Conservation (phyloP, 352 stramenopile species). For the Blastocystis sp. region DNA sequence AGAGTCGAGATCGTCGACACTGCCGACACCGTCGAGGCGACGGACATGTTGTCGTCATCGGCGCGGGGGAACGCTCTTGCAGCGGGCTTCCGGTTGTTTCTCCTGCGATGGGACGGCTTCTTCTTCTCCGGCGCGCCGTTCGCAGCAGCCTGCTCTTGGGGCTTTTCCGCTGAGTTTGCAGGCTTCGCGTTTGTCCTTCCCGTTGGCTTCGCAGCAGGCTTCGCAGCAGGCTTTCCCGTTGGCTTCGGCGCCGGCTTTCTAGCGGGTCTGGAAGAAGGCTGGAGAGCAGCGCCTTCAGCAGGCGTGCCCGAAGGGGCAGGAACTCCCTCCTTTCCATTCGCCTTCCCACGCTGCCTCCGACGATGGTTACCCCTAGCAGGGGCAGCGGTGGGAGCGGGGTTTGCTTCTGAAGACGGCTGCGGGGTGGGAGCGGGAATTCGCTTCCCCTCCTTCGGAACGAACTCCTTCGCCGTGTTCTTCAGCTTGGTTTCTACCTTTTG, state of each 20-base stretch:
- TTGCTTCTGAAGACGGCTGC: background rate
- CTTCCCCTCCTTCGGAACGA: background rate
- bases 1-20: conserved; percentile 21
- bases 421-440: background rate
- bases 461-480: background rate
- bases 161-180: too few relatives aligned
- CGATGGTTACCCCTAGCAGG: background rate
- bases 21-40: background rate
- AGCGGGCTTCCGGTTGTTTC: background rate
- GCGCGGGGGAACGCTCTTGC: background rate
- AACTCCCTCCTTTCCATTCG: background rate
- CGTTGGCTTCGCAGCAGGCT: background rate
- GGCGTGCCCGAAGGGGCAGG: background rate
- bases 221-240: background rate
- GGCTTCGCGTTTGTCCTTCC: background rate
- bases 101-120: background rate
- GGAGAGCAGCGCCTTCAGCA: background rate
- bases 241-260: background rate
- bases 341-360: background rate
- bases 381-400: background rate
- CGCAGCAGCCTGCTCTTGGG: background rate
- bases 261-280: background rate
- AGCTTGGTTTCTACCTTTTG: background rate
- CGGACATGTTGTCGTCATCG: background rate
- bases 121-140: background rate